These are phyloP conservation scores for Phytophthora multivora DNA, from an alignment of 352 stramenopile species.

Conservation along the genomic window DNA sequence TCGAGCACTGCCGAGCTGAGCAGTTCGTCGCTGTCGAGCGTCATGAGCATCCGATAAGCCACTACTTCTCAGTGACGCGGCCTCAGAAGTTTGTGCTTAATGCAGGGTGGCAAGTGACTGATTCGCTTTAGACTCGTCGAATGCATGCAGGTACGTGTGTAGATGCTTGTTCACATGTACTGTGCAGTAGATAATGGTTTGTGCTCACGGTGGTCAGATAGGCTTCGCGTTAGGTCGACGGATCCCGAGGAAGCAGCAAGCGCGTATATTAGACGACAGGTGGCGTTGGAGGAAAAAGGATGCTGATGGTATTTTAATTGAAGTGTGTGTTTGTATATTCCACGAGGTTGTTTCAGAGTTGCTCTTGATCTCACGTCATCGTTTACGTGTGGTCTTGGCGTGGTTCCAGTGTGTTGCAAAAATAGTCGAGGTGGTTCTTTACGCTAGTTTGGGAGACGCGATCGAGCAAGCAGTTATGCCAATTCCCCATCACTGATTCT, in stretches of 20 bases:
- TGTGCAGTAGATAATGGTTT: not conserved
- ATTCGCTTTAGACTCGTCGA: constrained; percentile 4
- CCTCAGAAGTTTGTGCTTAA: constrained; percentile 12
- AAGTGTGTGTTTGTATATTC: constrained; percentile 30
- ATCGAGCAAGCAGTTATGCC: not conserved
- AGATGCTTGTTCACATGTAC: not conserved
- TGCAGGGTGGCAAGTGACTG: constrained; percentile 6
- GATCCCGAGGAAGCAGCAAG: constrained; percentile 19
- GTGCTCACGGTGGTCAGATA: constrained; percentile 9
- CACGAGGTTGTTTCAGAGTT: constrained; percentile 6
- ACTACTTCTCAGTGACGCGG: constrained; percentile 5
- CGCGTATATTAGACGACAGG: constrained; percentile 25
- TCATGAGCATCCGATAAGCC: constrained; percentile 85
- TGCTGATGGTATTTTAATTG: constrained; percentile 38
- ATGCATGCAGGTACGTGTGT: constrained; percentile 4
- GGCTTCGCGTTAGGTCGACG: constrained; percentile 20
- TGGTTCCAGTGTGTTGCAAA: constrained; percentile 4
- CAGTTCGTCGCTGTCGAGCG: constrained; percentile 71
- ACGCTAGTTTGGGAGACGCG: too few species aligned
- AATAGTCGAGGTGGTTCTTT: constrained; percentile 15
- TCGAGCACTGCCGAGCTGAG: constrained; percentile 58
- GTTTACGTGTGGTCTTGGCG: not conserved
- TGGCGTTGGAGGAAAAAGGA: constrained; percentile 19
- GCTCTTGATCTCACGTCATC: constrained; percentile 7
- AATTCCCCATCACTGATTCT: not conserved